Evolutionary conservation across 176 grass and related monocot species (phyloP), one percentile per base, ranked within the genome.

Genomic region (Raddia guianensis): DNA sequence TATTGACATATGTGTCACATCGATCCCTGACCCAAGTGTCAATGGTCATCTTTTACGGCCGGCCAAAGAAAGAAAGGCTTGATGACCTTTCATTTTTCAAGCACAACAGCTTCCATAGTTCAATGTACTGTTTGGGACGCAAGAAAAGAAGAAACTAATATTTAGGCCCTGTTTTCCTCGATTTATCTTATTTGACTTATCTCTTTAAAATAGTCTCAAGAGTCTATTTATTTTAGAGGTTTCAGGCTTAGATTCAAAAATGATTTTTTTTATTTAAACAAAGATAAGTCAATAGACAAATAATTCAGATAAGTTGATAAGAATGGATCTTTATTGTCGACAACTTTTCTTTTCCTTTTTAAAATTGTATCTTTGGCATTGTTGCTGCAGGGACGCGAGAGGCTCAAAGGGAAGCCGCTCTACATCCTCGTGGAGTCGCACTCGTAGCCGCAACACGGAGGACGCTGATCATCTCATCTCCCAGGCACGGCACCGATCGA

Each of bases 361-460:
- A 27, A 27, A 27, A 63, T 27, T 2, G 15, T 54, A 19, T 63
- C 12, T 2, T 9, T 40, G 37, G 4, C 37, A 1, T 3, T 18
- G 34, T 8, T 43, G 68, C 66, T 76, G 55, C 90, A 92, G 90
- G 90, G 90, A 9, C 86, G 86, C 53, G 90, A 89, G 11, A 92
- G 75, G 90, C 63, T 92, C 70, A 89, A 84, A 16, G 90, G 79
- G 12, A 92, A 89, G 80, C 83, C 80, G 32, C 70, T 92, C 18
- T 92, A 83, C 70, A 48, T 89, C 45, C 86, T 89, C 7, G 80
- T 92, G 63, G 83, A 92, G 83, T 84, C 83, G 57, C 80, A 53
- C 49, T 89, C 55, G 6, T 27, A 75, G 61, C 7, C 12, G 32
- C 33, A 35, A 12, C 12, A 32, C 32, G 27, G 14, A 40, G 37